A percentile compares a stretch with the other conserved stretches of the same genome.
These are phyloP conservation scores for Termitomyces sp. DNA, from an alignment of 768 basidiomycete species.

Conservation along the genomic window DNA sequence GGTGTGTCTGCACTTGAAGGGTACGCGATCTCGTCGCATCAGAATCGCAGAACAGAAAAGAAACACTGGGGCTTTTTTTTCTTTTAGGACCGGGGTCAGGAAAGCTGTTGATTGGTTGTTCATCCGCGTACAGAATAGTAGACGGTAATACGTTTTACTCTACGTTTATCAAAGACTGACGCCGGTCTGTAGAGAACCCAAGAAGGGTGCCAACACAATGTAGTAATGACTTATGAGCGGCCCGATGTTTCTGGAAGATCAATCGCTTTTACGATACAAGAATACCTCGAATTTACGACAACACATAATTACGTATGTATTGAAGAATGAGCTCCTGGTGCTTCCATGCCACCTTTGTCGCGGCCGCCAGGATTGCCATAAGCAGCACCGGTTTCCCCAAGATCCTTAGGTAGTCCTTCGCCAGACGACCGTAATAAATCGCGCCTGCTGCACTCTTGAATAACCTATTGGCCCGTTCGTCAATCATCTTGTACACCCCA, in stretches of 20 bases:
- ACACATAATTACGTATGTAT: constrained; percentile 10
- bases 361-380: constrained; percentile 14
- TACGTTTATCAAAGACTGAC: neutral
- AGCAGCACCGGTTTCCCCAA: constrained; percentile 22
- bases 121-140: constrained; percentile 86
- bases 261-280: neutral
- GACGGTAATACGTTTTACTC: constrained; percentile 40
- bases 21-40: constrained; percentile 35
- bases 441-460: constrained; percentile 20
- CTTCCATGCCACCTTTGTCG: constrained; percentile 26
- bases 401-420: constrained; percentile 25
- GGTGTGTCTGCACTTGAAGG: constrained; percentile 89
- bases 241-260: neutral
- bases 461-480: constrained; percentile 32
- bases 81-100: constrained; percentile 73
- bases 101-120: constrained; percentile 95
- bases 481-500: constrained; percentile 51
- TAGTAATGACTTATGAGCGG: neutral
- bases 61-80: neutral
- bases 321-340: constrained; percentile 16
- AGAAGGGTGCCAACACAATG: constrained; percentile 18
- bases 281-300: neutral
- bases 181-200: constrained; percentile 15
- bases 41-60: neutral
- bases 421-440: constrained; percentile 21